Conservation (phyloP, 495 filamentous ascomycete species). For the Aspergillus incahuasiensis region DNA sequence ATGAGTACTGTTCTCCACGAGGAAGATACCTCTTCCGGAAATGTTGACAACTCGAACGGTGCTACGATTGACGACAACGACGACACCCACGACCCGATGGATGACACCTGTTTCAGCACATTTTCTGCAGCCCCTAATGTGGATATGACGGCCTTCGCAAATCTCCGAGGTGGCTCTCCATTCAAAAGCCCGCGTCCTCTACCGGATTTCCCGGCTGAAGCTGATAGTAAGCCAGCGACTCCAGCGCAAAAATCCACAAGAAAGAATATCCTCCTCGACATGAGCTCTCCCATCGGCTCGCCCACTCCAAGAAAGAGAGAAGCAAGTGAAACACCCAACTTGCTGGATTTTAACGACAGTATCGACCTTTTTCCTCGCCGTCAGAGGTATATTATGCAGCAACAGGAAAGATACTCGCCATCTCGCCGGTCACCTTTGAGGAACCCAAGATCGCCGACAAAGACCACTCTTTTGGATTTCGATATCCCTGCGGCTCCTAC, state of each 20-base stretch:
- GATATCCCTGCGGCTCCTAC: conserved; percentile 87
- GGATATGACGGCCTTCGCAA: conserved; percentile 81
- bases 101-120: conserved; percentile 79
- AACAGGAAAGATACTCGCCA: conserved; percentile 38
- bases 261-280: conserved; percentile 31
- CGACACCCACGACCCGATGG: conserved; percentile 41
- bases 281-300: conserved; percentile 41
- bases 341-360: conserved; percentile 87
- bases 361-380: conserved; percentile 50
- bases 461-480: conserved; percentile 72
- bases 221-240: conserved; percentile 26
- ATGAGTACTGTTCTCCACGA: conserved; percentile 42
- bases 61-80: conserved; percentile 16
- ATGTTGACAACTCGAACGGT: conserved; percentile 20
- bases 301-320: conserved; percentile 58
- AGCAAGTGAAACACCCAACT: conserved; percentile 42
- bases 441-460: conserved; percentile 30
- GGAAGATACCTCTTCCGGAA: conserved; percentile 16
- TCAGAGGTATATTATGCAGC: conserved; percentile 33
- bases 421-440: conserved; percentile 40
- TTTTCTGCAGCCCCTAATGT: conserved; percentile 76
- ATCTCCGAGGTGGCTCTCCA: conserved; percentile 56
- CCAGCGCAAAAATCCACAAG: conserved; percentile 30
- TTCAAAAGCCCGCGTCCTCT: conserved; percentile 41
- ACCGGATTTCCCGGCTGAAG: conserved; percentile 21